Base-by-base conservation (phyloP, 78 protist species). In the Dictyostelium firmibasis region DNA sequence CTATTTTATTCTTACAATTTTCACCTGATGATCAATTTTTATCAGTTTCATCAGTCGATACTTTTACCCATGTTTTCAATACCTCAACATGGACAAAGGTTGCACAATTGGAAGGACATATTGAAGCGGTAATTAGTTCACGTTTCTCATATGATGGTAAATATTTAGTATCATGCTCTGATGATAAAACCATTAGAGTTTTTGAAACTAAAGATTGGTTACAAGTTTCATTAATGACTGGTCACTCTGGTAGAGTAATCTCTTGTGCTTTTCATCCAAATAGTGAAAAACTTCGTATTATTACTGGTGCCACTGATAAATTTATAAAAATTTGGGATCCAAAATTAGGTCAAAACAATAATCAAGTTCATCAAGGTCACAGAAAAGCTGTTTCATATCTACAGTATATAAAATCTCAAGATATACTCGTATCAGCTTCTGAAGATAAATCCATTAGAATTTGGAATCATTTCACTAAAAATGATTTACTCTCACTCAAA, bases 161-260 rank as follows among this genome's bases (percentile, higher is more conserved):
- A 82, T 79, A 41, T 31, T 14, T 88, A 6, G 93, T 88, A 31
- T 88, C 93, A 31, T 88, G 93, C 64, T 88, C 93, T 31, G 93
- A 88, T 88, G 93, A 88, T 88, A 88, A 88, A 53, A 88, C 93
- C 11, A 38, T 88, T 35, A 20, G 93, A 20, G 64, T 88, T 1
- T 88, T 36, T 43, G 93, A 88, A 13, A 60, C 81, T 5, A 35
- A 57, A 57, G 93, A 88, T n/a, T 88, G 93, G 93, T 78, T 53
- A 43, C 93, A 88, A 20, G 86, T 79, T 6, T 79, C 93, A 9
- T 23, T 88, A 11, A 88, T 88, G 93, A 88, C 93, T 16, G 93
- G 93, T 88, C 93, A 88, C 38, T 88, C 93, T 43, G 93, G 93
- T 88, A 81, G 93, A 77, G 47, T 88, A 27, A 88, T 88, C 16